Evolutionary conservation across 2,329 filamentous ascomycete species (phyloP), one percentile per base, ranked within the genome.

Genomic region (Paraphaeosphaeria minitans): DNA sequence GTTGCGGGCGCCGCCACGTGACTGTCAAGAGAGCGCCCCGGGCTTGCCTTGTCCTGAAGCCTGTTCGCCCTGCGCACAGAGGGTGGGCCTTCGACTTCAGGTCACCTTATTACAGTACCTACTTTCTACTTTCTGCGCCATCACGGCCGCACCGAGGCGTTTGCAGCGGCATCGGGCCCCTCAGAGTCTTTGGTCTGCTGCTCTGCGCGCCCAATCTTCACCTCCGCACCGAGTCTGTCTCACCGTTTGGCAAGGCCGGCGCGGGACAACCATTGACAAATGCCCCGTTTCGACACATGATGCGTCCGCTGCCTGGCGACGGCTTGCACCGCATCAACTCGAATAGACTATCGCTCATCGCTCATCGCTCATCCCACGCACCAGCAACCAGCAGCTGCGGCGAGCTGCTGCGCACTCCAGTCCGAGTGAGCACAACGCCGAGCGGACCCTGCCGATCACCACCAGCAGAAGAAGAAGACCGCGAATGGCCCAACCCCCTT

Each of bases 271-370:
- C 37, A 39, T 59, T 62, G 63, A 65, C 61, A 64, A 64, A 64
- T 64, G 33, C 35, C 19, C 50, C 43, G 49, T 66, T 62, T 65
- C 63, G 58, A 60, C 56, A 55, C 55, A 55, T 46, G 51, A 53
- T 29, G 21, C 22, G 52, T 8, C 49, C 33, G 39, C 42, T n/a
- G 53, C 21, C 22, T 39, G 35, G 49, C 53, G 37, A 51, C 31
- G 39, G 14, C 48, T 56, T 47, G 53, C 53, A 53, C 33, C 46
- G 58, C 57, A 45, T 47, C 60, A 59, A 53, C 48, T 42, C 56
- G 56, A 58, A 56, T 58, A n/a, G n/a, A n/a, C n/a, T n/a, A n/a
- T n/a, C n/a, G n/a, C n/a, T n/a, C n/a, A 43, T 48, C 41, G n/a
- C 41, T 43, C 24, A 3, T 27, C 24, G n/a, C n/a, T 6, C 41